phyloP scores from a whole-genome alignment of 2,329 filamentous ascomycete species.

The Pezizomycotina sp. region DNA sequence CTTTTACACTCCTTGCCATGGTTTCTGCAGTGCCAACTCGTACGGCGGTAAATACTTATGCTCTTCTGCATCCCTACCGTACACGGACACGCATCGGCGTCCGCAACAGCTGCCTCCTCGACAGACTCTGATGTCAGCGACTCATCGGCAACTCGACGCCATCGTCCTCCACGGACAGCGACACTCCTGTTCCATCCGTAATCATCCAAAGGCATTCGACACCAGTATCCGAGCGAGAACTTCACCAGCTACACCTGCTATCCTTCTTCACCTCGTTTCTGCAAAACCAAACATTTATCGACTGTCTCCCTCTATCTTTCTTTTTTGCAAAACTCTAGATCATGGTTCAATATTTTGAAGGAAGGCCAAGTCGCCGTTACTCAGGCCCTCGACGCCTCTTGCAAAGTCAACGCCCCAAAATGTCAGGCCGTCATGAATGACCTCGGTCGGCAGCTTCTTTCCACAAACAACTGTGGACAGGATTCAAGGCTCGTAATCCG shows the following conservation, averaged over 20 bases:
- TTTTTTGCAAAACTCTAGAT: constrained; percentile 64
- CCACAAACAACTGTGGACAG: constrained; percentile 46
- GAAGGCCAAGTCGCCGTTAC: constrained; percentile 57
- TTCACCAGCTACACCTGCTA: constrained; percentile 42
- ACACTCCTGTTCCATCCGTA: constrained; percentile 15
- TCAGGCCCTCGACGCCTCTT: constrained; percentile 62
- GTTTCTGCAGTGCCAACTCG: no score
- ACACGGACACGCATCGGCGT: no score
- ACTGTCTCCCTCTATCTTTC: constrained; percentile 70
- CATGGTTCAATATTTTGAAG: constrained; percentile 60
- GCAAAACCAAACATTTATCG: constrained; percentile 46
- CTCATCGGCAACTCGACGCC: not conserved
- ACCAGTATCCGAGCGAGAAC: constrained; percentile 33
- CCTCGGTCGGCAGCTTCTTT: constrained; percentile 49
- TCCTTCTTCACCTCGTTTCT: constrained; percentile 54
- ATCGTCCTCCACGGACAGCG: constrained; percentile 4
- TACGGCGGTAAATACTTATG: no score
- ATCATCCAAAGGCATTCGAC: constrained; percentile 17
- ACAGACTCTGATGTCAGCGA: not conserved
- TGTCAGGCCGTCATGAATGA: constrained; percentile 50
- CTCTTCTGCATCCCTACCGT: no score
- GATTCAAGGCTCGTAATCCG: constrained; percentile 52
- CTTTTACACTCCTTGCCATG: no score
- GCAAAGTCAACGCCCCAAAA: constrained; percentile 45
- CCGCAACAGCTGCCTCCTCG: no score